Evolutionary conservation across 2,329 filamentous ascomycete species (phyloP).

Genomic region (Thielaviopsis musarum): DNA sequence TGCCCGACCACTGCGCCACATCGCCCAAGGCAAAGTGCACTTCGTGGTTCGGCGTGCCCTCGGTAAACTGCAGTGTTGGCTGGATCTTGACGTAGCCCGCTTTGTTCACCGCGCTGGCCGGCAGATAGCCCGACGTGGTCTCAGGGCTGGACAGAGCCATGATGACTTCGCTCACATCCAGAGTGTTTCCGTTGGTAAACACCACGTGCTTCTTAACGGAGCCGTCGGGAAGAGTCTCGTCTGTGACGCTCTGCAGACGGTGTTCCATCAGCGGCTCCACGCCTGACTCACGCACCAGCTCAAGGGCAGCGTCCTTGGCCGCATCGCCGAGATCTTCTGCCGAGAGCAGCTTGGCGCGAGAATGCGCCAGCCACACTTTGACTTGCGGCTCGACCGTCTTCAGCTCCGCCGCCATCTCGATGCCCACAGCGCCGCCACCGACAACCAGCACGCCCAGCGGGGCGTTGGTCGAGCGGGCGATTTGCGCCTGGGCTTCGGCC

Average conservation of each 20-base stretch:
- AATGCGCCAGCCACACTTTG: conserved; percentile 60
- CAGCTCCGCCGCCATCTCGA: conserved; percentile 68
- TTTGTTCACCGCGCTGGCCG: conserved; percentile 37
- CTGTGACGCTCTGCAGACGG: conserved; percentile 33
- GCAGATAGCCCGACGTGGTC: conserved; percentile 48
- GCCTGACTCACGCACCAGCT: conserved; percentile 41
- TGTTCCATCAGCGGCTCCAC: conserved; percentile 48
- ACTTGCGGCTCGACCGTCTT: conserved; percentile 48
- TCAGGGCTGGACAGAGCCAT: conserved; percentile 49
- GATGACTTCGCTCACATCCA: conserved; percentile 48
- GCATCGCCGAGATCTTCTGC: conserved; percentile 55
- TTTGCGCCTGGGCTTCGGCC: conserved; percentile 42
- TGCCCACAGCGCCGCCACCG: conserved; percentile 63
- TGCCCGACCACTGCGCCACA: conserved; percentile 53
- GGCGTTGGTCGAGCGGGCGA: conserved; percentile 34
- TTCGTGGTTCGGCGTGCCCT: conserved; percentile 35
- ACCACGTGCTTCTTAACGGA: conserved; percentile 29
- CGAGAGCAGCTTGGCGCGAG: conserved; percentile 50
- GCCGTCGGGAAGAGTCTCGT: conserved; percentile 28
- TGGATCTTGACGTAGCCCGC: conserved; percentile 50
- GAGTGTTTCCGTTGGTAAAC: conserved; percentile 41
- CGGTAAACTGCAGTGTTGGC: conserved; percentile 28
- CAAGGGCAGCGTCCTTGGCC: conserved; percentile 44
- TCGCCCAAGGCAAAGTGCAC: conserved; percentile 57
- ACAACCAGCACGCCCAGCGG: conserved; percentile 49